These are phyloP conservation scores for Lachnellula occidentalis DNA, from an alignment of 2,329 filamentous ascomycete species.

Conservation along the genomic window DNA sequence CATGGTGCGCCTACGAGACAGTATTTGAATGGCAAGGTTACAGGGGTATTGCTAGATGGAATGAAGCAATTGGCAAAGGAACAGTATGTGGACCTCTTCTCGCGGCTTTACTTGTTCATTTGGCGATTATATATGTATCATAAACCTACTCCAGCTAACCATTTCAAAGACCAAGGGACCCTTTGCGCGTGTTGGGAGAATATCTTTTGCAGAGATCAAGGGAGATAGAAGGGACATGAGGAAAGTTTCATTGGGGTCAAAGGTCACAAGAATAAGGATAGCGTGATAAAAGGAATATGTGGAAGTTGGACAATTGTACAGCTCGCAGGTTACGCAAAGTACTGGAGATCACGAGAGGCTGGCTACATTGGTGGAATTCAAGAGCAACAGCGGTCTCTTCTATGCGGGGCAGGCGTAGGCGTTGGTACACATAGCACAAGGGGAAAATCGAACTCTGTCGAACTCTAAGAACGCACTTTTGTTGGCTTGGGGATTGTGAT, in stretches of 20 bases:
- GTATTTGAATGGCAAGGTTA: conserved; percentile 68
- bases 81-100: conserved; percentile 49
- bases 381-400: no score
- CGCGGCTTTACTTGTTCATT: neutral
- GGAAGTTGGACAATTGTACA: neutral
- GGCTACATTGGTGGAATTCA: no score
- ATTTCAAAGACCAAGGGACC: conserved; percentile 54
- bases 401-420: neutral
- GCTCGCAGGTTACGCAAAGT: neutral
- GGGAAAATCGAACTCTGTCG: neutral
- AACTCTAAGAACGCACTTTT: neutral
- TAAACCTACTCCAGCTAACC: conserved; percentile 1
- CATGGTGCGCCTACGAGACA: conserved; percentile 65
- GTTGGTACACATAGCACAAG: neutral
- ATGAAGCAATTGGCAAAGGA: conserved; percentile 70
- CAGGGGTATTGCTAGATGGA: conserved; percentile 62
- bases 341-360: no score
- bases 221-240: conserved; percentile 47
- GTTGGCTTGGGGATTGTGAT: conserved; percentile 25
- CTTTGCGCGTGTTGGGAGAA: conserved; percentile 63
- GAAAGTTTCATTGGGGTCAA: neutral
- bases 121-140: neutral
- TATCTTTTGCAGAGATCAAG: conserved; percentile 63
- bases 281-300: no score
- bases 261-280: no score